Evolutionary conservation across 2,329 filamentous ascomycete species (phyloP), one percentile per base, ranked within the genome.

Genomic region (Aureobasidium leucospermi): DNA sequence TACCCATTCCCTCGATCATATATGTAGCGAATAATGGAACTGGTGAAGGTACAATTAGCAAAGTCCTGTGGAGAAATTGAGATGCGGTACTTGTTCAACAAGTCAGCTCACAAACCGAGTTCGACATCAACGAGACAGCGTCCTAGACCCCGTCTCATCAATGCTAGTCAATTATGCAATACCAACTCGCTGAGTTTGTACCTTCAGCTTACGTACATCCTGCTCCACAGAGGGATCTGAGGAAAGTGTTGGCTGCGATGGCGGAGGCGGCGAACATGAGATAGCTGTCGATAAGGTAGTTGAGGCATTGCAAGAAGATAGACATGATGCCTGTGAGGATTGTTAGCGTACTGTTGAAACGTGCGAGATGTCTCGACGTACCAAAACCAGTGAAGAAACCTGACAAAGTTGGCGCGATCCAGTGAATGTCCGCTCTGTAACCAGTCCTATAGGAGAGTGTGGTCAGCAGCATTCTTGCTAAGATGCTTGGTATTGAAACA

Each of bases 211-310:
- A 23, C 23, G 3, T 23, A 23, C 23, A 56, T 3, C 73, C 73
- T 28, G 77, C 78, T 19, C 78, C 80, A 39, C 75, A 76, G 23
- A 81, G 68, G 8, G 75, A 78, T 16, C 79, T 73, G 64, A 81
- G 72, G 66, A 82, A 79, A 0, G 80, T 82, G 62, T 82, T 82
- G 6, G 79, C 80, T 8, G 80, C 80, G 41, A 82, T 79, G 15
- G 79, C 79, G 1, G 77, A 79, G 10, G 79, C 79, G 13, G 80
- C 78, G 63, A 76, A 77, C 71, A 83, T 81, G n/a, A 84, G 73
- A 63, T 85, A 84, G 0, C 80, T 78, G 62, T 83, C 80, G 52
- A 84, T 80, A 15, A 85, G 71, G 65, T 85, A 85, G 65, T 84
- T 84, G 61, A 84, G 75, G 13, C 78, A 70, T 55, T 79, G 78